Evolutionary conservation across 305 asterid species (phyloP), one percentile per base, ranked within the genome.

Genomic region (Fraxinus xanthoxyloides): DNA sequence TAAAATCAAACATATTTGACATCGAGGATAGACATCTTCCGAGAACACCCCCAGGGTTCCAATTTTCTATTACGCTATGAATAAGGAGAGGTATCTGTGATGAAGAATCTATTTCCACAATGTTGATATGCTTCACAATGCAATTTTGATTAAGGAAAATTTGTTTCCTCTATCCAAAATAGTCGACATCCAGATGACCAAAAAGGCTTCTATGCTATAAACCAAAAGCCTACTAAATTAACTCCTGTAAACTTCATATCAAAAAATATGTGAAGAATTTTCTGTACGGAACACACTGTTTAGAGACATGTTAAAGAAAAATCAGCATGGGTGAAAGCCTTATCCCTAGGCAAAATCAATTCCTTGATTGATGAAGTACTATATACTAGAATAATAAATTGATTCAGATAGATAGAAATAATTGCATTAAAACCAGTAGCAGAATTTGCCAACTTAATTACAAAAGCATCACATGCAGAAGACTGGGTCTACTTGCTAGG

Each of bases 361-460:
- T 6, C 75, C 24, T 70, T 31, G 12, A 70, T 30, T 15, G 40
- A 31, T 19, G 17, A 67, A 28, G 75, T 70, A 31, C 75, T 24
- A 15, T 31, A 70, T 70, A 23, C 21, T 24, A 70, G 40, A 15
- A 6, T 28, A 70, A 31, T 21, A 70, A 70, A 31, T 15, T 30
- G 75, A 31, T 31, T 70, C 38, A 31, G 38, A 70, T 13, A 30
- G 17, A 69, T 30, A 69, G 40, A 70, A 70, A 15, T 70, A 70
- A 70, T 70, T 31, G 24, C 43, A 31, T 8, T 19, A 30, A 31
- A 28, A 78, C 59, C 10, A 59, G 31, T 24, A 34, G 75, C 77
- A 79, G 80, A 72, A 74, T 74, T 17, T 31, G 54, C 80, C 76
- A 32, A 13, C 36, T 78, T 35, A 72, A 72, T 38, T 59, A 40